Base-by-base conservation (phyloP, 495 filamentous ascomycete species). In the Podospora anserina region DNA sequence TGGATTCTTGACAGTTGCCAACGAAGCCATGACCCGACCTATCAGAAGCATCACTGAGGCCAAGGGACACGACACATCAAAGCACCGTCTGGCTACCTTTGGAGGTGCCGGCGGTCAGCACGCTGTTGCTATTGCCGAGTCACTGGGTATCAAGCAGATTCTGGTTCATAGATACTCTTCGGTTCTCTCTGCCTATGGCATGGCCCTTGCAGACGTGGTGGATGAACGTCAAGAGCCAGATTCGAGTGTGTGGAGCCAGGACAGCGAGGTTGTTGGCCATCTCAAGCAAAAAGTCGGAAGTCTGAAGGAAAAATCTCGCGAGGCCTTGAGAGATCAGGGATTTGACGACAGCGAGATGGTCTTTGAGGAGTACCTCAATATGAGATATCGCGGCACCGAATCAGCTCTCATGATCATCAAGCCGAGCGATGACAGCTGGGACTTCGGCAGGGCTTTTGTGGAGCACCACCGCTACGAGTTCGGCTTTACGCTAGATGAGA, bases 101-200 rank as follows among this genome's bases (percentile, higher is more conserved):
- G 95, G 95, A 23, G 95, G 95, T 30, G 95, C 95, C 1, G 95
- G 95, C 61, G 95, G 95, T 2, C 95, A 99, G 76, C 95, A 99
- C 73, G 95, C 95, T 5, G 91, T 95, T 19, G 93, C 92, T n/a
- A 97, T 99, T 73, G 95, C 94, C 13, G 90, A 93, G 71, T 90
- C 89, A 20, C 82, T 99, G 20, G 94, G 94, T 0, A 92, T 99
- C 71, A 85, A 82, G 32, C 91, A 96, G 76, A 94, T 97, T 49
- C 81, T 99, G 4, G 85, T 99, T 16, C 95, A 97, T 74, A 84
- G 90, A 54, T 97, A 97, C 76, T 97, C 94, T 0, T 97, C 94
- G 0, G 93, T 99, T 2, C 84, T 99, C 0, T 97, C 93, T 0
- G 95, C 95, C 2, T 99, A 97, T 70, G 95, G 95, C 18, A 97